Evolutionary conservation across 495 filamentous ascomycete genomes (phyloP).

Genomic region (Endocarpon pusillum): DNA sequence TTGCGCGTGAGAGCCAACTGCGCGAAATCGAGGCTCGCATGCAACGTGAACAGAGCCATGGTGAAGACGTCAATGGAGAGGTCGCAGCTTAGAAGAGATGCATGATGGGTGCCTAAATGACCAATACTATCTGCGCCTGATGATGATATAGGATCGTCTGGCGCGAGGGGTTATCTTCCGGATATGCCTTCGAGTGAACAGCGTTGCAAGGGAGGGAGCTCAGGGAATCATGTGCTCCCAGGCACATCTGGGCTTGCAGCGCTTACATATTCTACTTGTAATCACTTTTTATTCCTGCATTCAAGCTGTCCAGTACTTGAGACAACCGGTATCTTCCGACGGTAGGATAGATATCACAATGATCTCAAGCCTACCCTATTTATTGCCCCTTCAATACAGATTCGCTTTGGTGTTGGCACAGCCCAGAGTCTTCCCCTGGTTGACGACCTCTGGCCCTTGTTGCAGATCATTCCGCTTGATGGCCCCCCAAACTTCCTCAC

Average conservation of each 20-base stretch:
- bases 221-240: slow-evolving; percentile 4
- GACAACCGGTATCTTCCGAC: too few species aligned
- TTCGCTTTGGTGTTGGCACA: too few species aligned
- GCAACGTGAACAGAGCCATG: slow-evolving; percentile 46
- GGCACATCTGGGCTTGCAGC: slow-evolving; percentile 2
- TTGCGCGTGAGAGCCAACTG: slow-evolving; percentile 94
- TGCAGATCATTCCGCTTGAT: too few species aligned
- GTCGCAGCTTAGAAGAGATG: slow-evolving; percentile 4
- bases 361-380: too few species aligned
- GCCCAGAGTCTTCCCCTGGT: too few species aligned
- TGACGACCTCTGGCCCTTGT: too few species aligned
- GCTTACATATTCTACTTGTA: background rate
- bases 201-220: slow-evolving; percentile 14
- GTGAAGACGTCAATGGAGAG: slow-evolving; percentile 30
- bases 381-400: too few species aligned
- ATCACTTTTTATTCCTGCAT: slow-evolving; percentile 1
- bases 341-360: too few species aligned
- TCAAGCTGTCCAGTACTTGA: too few species aligned
- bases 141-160: background rate
- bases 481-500: too few species aligned
- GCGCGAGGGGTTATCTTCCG: background rate
- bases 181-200: background rate
- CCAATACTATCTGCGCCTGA: background rate
- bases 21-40: slow-evolving; percentile 83
- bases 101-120: background rate